Base-by-base conservation (phyloP, 2,329 filamentous ascomycete genomes). In the Didymella keratinophila region DNA sequence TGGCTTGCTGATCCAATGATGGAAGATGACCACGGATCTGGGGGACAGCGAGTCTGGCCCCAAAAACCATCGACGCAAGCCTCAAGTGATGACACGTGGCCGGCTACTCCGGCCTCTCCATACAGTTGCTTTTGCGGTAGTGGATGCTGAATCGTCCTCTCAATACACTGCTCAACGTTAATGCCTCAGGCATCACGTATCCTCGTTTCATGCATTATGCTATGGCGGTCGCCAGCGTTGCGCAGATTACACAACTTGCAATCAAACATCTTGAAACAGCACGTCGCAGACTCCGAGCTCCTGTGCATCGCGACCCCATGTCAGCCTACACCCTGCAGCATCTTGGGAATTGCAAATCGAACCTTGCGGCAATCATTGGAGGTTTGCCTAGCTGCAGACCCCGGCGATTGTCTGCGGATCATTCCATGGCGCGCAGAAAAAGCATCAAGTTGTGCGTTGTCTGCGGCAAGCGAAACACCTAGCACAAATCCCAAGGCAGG, bases 101-200 rank as follows among this genome's bases (percentile, higher is more conserved):
- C 46, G 47, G 51, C 51, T 43, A 39, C 52, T 46, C 55, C 60
- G 42, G 39, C 50, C n/a, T 34, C 42, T 49, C 47, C 55, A 52
- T 62, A 56, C 37, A 39, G 16, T 58, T 51, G 45, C 43, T 52
- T 42, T 34, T 54, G 34, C 51, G 51, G 32, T 51, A 59, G 54
- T 53, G 53, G 12, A 42, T 46, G 60, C 59, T 47, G 73, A 52
- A 71, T 70, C 49, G 18, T 49, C 52, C 36, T 54, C 34, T 52
- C 47, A 43, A 48, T 55, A 55, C 34, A 32, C 23, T 42, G 36
- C 43, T 41, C 57, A 30, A 39, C 32, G 20, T 39, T 28, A 37
- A 47, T 52, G 47, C 57, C 36, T 18, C 25, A 55, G 21, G 37
- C 36, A 28, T 41, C 43, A 32, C 7, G 20, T 32, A 21, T 39